Percentiles rank a stretch among this genome's conserved stretches.
Evolutionary conservation across 768 basidiomycete species (phyloP).

Genomic region (Hortiboletus campestris): DNA sequence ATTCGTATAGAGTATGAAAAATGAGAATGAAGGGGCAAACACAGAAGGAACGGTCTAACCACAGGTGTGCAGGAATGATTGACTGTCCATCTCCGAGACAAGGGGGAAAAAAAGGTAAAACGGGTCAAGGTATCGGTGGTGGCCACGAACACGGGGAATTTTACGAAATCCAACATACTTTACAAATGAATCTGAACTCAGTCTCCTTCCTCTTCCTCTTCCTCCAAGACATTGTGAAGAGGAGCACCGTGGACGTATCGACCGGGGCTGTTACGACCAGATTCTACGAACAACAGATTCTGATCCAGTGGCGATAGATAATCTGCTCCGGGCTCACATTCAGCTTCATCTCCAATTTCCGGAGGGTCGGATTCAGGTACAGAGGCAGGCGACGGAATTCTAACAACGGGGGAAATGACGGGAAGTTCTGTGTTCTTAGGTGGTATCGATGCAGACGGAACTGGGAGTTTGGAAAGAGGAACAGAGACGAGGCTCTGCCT

Average conservation of each 20-base stretch:
- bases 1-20: constrained; percentile 2
- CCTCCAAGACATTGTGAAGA: constrained; percentile 82
- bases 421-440: constrained; percentile 11
- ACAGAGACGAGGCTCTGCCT: constrained; percentile 33
- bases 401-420: neutral
- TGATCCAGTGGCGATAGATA: constrained; percentile 35
- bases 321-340: constrained; percentile 23
- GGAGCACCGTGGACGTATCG: constrained; percentile 85
- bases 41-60: constrained; percentile 2
- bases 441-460: constrained; percentile 26
- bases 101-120: constrained; percentile 2
- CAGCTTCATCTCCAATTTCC: constrained; percentile 28
- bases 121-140: constrained; percentile 27
- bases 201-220: constrained; percentile 69
- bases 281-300: constrained; percentile 39
- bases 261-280: constrained; percentile 59
- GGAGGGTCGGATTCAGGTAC: constrained; percentile 24
- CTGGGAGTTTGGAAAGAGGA: constrained; percentile 34
- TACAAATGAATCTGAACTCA: constrained; percentile 15
- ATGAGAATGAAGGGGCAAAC: neutral
- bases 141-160: constrained; percentile 13
- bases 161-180: constrained; percentile 18
- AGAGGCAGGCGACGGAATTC: constrained; percentile 14
- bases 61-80: neutral
- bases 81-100: constrained; percentile 11